A percentile compares a stretch with the other conserved stretches of the same genome.
Conservation (phyloP, 257 asterid genomes). For the Jacaranda copaia region DNA sequence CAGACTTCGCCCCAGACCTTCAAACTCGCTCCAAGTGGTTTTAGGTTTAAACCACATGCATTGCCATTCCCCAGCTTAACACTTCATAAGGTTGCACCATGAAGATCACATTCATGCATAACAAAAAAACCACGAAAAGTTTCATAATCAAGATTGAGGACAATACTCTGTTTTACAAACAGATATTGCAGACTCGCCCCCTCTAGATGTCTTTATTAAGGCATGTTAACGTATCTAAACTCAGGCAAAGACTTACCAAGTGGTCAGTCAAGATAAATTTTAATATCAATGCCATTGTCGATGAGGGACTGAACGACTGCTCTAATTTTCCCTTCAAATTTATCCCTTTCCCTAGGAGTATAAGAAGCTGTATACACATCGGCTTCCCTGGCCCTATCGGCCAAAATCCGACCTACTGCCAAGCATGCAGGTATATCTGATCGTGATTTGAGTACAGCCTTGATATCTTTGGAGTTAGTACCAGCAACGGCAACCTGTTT, state of each 20-base stretch:
- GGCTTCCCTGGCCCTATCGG: constrained; percentile 92
- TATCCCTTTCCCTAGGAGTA: constrained; percentile 91
- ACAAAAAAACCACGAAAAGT: neutral
- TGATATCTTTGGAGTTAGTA: constrained; percentile 91
- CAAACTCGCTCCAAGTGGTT: too few species aligned
- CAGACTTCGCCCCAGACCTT: too few species aligned
- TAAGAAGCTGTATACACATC: constrained; percentile 87
- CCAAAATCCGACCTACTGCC: constrained; percentile 73
- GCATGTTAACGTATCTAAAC: constrained; percentile 3
- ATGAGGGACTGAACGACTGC: constrained; percentile 95
- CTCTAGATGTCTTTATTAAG: too few species aligned
- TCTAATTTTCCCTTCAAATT: constrained; percentile 95
- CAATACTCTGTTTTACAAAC: constrained; percentile 4
- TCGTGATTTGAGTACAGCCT: constrained; percentile 86
- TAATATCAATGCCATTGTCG: constrained; percentile 88
- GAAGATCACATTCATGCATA: neutral
- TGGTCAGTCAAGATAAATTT: constrained; percentile 80
- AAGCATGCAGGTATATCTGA: constrained; percentile 93
- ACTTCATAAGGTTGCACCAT: too few species aligned
- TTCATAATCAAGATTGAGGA: neutral
- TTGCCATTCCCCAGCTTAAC: too few species aligned
- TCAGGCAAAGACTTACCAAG: neutral
- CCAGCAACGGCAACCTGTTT: constrained; percentile 98
- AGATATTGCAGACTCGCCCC: neutral
- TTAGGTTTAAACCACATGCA: too few species aligned